Conservation (phyloP, 495 filamentous ascomycete species). For the Penicillium samsonianum region DNA sequence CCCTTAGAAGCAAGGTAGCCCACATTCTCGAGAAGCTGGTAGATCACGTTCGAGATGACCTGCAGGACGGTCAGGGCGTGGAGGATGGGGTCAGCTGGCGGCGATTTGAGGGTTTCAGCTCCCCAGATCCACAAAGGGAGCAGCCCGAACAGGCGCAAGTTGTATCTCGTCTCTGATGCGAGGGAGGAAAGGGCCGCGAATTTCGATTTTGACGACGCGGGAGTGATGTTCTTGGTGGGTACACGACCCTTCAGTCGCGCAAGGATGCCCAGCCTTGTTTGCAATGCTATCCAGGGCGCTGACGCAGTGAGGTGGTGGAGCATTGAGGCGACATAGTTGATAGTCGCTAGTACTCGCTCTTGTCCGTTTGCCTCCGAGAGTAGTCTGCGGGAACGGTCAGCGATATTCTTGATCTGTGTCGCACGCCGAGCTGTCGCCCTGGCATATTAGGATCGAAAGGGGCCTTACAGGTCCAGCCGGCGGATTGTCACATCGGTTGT, state of each 20-base stretch:
- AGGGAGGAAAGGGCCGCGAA: slow-evolving; percentile 53
- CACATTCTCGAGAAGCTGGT: slow-evolving; percentile 82
- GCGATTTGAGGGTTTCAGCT: slow-evolving; percentile 50
- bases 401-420: background rate
- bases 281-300: slow-evolving; percentile 39
- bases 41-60: slow-evolving; percentile 62
- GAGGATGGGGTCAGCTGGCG: slow-evolving; percentile 49
- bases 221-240: slow-evolving; percentile 19
- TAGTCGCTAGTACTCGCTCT: slow-evolving; percentile 39
- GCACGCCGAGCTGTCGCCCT: no score
- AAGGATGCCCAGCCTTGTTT: slow-evolving; percentile 39
- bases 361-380: slow-evolving; percentile 38
- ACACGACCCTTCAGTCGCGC: slow-evolving; percentile 34
- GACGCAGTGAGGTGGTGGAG: slow-evolving; percentile 45
- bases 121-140: slow-evolving; percentile 78
- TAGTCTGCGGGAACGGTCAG: slow-evolving; percentile 28
- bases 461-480: slow-evolving; percentile 40
- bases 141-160: slow-evolving; percentile 76
- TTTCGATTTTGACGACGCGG: slow-evolving; percentile 41
- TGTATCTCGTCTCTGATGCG: slow-evolving; percentile 71
- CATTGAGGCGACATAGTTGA: slow-evolving; percentile 42
- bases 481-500: slow-evolving; percentile 39
- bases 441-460: background rate
- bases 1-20: slow-evolving; percentile 73
- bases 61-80: slow-evolving; percentile 63